Conservation (phyloP, 208 protist species). For the Acanthamoeba triangularis region DNA sequence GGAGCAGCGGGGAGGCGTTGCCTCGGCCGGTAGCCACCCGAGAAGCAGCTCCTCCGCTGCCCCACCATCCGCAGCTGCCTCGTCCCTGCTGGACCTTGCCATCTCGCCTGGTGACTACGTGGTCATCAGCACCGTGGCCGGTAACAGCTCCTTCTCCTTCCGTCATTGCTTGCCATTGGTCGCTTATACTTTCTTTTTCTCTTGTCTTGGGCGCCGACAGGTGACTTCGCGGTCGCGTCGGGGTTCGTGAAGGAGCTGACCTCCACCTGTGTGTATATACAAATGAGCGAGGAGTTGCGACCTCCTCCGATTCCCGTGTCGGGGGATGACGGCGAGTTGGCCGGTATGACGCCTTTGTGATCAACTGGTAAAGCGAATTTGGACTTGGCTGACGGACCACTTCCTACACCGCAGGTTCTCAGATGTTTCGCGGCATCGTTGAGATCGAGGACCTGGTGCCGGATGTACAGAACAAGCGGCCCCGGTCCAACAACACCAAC, state of each 20-base stretch:
- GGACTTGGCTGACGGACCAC: background rate
- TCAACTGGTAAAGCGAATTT: too few species aligned
- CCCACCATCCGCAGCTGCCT: background rate
- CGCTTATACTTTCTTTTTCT: background rate
- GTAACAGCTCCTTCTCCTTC: background rate
- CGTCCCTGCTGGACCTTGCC: conserved; percentile 28
- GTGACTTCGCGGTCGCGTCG: conserved; percentile 41
- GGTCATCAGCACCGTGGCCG: conserved; percentile 27
- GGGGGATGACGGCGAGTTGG: background rate
- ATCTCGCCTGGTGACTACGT: conserved; percentile 63
- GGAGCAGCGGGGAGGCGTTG: background rate
- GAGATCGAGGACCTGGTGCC: conserved; percentile 68
- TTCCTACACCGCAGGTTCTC: too few species aligned
- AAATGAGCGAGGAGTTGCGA: conserved; percentile 43
- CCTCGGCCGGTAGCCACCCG: background rate
- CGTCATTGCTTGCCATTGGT: background rate
- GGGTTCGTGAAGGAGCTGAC: conserved; percentile 72
- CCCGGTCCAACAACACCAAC: background rate
- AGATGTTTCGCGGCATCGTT: conserved; percentile 68
- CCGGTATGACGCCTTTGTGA: background rate
- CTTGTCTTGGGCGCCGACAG: background rate
- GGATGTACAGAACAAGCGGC: conserved; percentile 28
- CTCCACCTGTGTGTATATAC: conserved; percentile 8
- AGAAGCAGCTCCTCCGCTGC: background rate
- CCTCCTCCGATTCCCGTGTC: conserved; percentile 30